Conservation (phyloP, 2,329 filamentous ascomycete genomes). For the Neofusicoccum ribis region DNA sequence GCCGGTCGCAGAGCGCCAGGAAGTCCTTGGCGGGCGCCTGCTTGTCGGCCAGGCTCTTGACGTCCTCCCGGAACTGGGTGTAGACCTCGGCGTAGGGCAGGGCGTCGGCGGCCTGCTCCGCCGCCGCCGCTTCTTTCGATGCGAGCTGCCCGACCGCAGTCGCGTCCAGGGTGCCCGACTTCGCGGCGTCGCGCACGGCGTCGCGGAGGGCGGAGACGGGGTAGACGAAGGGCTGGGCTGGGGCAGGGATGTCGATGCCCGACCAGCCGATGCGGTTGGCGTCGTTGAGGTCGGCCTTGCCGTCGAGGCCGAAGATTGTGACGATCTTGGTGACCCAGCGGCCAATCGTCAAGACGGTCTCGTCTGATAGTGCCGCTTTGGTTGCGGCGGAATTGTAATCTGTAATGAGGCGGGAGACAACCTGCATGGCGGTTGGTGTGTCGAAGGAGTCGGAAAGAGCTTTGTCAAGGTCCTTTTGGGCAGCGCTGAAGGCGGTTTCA, state of each 20-base stretch:
- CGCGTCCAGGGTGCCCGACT: conserved; percentile 42
- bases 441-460: conserved; percentile 85
- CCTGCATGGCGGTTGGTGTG: conserved; percentile 74
- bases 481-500: conserved; percentile 50
- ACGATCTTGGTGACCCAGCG: conserved; percentile 82
- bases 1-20: conserved; percentile 72
- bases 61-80: conserved; percentile 59
- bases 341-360: conserved; percentile 58
- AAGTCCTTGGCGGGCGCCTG: conserved; percentile 67
- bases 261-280: conserved; percentile 60
- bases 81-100: conserved; percentile 52
- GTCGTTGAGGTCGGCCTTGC: conserved; percentile 48
- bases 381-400: conserved; percentile 64
- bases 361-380: conserved; percentile 44
- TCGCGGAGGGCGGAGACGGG: conserved; percentile 60
- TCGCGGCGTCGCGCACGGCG: conserved; percentile 57
- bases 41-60: conserved; percentile 54
- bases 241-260: conserved; percentile 62
- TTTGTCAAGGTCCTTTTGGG: conserved; percentile 59
- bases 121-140: conserved; percentile 21
- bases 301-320: conserved; percentile 79
- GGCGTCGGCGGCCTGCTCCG: conserved; percentile 32
- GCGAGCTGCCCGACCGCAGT: conserved; percentile 43
- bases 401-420: conserved; percentile 76
- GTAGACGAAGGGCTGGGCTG: conserved; percentile 62